Conservation (phyloP, 805 yeast species). For the Zygosaccharomyces lentus region DNA sequence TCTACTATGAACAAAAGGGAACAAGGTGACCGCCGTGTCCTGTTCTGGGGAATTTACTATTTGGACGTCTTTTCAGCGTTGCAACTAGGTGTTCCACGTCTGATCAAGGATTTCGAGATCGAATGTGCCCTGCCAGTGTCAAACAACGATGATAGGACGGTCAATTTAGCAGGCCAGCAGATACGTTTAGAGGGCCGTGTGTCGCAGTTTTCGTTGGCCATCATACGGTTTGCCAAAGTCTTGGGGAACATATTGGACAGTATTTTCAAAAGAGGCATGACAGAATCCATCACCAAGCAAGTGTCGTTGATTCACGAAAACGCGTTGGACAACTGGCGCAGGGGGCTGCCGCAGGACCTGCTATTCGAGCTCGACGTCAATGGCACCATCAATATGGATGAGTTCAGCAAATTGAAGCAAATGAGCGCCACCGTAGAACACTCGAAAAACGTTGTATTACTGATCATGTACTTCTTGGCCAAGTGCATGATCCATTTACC, state of each 20-base stretch:
- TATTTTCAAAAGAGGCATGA: constrained; percentile 54
- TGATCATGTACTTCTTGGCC: constrained; percentile 57
- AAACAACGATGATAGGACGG: constrained; percentile 52
- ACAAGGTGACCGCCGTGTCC: constrained; percentile 75
- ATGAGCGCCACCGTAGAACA: constrained; percentile 29
- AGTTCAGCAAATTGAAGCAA: constrained; percentile 15
- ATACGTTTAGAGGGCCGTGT: constrained; percentile 67
- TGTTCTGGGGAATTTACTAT: constrained; percentile 80
- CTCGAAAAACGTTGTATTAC: constrained; percentile 49
- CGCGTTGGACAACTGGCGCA: constrained; percentile 73
- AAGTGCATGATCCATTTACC: constrained; percentile 63
- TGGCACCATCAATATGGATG: constrained; percentile 38
- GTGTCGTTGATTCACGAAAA: constrained; percentile 49
- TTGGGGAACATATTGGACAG: constrained; percentile 70
- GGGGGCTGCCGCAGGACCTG: constrained; percentile 58
- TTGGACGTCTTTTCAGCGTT: constrained; percentile 73
- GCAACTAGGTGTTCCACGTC: constrained; percentile 76
- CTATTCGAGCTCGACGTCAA: constrained; percentile 61
- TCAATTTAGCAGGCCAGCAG: constrained; percentile 43
- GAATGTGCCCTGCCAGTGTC: constrained; percentile 81
- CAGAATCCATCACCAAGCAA: constrained; percentile 27
- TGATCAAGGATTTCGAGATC: constrained; percentile 73
- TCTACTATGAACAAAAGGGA: constrained; percentile 60
- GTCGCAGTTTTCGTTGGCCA: constrained; percentile 53
- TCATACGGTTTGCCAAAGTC: constrained; percentile 67